phyloP scores from a whole-genome alignment of 78 protist genomes.

The Ministeria vibrans region DNA sequence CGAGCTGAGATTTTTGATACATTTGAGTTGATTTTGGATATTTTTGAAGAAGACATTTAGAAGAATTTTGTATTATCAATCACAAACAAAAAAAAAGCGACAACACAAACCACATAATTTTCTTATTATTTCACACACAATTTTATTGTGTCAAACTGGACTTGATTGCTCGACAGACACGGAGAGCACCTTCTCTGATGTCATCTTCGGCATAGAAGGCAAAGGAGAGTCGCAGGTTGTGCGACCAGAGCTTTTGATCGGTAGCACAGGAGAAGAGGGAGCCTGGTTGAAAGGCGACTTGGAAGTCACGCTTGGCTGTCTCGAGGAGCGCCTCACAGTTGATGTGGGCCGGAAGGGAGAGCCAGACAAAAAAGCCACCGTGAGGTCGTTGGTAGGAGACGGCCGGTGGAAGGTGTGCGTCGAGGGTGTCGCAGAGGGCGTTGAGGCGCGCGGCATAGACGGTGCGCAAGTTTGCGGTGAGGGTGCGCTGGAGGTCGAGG shows the following conservation, averaged over 20 bases:
- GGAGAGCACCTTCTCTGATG: too few relatives aligned
- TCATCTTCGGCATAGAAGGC: background rate
- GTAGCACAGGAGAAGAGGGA: background rate
- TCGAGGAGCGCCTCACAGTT: background rate
- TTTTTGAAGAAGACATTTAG: too few relatives aligned
- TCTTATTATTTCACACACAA: too few relatives aligned
- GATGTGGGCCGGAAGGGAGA: background rate
- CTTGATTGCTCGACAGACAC: too few relatives aligned
- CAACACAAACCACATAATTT: too few relatives aligned
- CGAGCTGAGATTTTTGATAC: too few relatives aligned
- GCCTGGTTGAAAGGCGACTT: constrained; percentile 15
- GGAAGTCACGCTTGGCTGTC: background rate
- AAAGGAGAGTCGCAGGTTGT: background rate
- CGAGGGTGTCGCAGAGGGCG: background rate
- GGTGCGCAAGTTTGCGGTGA: background rate
- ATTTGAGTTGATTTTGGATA: too few relatives aligned
- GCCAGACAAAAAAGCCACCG: constrained; percentile 32
- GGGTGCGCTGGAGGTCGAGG: background rate
- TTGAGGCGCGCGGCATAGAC: background rate
- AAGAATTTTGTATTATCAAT: too few relatives aligned
- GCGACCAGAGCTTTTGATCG: background rate
- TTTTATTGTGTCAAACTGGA: too few relatives aligned
- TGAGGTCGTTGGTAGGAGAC: background rate
- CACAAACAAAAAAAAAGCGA: too few relatives aligned
- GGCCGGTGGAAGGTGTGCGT: background rate